Base-by-base conservation (phyloP, 352 stramenopile species). In the Globisporangium paddicum region DNA sequence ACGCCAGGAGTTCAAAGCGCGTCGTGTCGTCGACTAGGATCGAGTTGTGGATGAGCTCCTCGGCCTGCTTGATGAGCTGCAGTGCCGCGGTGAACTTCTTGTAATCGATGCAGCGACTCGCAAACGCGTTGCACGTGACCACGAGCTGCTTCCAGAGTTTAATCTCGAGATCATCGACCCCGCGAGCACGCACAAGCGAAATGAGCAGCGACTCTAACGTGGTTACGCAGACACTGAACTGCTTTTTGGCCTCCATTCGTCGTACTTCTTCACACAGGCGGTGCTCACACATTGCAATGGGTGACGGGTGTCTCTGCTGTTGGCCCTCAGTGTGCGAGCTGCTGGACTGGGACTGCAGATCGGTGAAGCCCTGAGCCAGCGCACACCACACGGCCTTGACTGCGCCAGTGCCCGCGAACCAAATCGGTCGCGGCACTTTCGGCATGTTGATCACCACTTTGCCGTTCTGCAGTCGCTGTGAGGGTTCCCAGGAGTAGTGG, bases 81-180 rank as follows among this genome's bases (percentile, higher is more conserved):
- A 98, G 77, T 19, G 82, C 86, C 11, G 64, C 56, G 4, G 87
- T 58, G 59, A 88, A 96, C 37, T 86, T 86, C 35, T 86, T 83
- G 56, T 90, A 86, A 64, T 97, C 88, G 40, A 91, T 84, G 38
- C 72, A 89, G 19, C 87, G 76, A 44, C 83, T 87, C 16, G 80
- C 89, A 63, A 98, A 97, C 5, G 87, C 87, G 48, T 90, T 96
- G 66, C 82, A 87, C 10, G 87, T 94, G n/a, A 97, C 77, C 1
- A 96, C 80, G 11, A 97, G 75, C 65, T 98, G 92, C 35, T 91
- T 84, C 89, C 90, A 97, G 2, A 97, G 71, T 55, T 89, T 87
- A 5, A 58, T 68, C 26, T 84, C 78, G 18, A 92, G 65, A 5
- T 87, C 66, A 10, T 69, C 68, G n/a, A 78, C 72, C 21, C 72